A percentile compares a stretch with the other conserved stretches of the same genome.
phyloP scores from a whole-genome alignment of 306 rosid genomes.

The Pyrus pyrifolia region DNA sequence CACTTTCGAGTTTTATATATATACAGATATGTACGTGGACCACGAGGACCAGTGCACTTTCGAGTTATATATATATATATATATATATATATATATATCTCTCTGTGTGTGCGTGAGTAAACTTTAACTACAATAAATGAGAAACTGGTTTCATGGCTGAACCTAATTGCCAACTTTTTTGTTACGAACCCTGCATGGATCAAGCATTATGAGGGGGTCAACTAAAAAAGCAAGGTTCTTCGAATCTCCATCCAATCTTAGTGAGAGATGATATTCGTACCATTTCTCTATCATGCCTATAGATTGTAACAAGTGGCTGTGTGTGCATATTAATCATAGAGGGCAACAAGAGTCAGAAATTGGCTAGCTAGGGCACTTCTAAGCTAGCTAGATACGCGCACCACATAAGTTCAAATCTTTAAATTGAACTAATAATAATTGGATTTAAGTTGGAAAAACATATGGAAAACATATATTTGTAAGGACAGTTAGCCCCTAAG shows the following conservation, averaged over 20 bases:
- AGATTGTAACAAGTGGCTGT: neutral
- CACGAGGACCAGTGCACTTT: neutral
- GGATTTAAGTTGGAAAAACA: too few species aligned
- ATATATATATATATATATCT: neutral
- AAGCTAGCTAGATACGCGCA: too few species aligned
- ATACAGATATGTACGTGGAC: neutral
- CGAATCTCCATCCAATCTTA: neutral
- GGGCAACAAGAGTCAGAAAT: neutral
- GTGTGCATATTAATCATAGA: neutral
- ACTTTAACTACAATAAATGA: neutral
- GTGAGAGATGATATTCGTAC: neutral
- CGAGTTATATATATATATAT: neutral
- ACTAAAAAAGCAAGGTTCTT: neutral
- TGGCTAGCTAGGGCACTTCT: too few species aligned
- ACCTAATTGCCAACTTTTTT: neutral
- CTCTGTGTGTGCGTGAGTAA: neutral
- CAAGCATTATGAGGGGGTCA: neutral
- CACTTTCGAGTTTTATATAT: neutral
- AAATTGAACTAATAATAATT: too few species aligned
- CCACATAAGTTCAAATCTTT: too few species aligned
- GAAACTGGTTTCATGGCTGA: neutral
- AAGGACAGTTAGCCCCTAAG: neutral
- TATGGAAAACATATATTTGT: neutral
- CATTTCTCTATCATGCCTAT: neutral
- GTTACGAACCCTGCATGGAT: neutral